Evolutionary conservation across 257 asterid species (phyloP).

Genomic region (Solanum arcanum): DNA sequence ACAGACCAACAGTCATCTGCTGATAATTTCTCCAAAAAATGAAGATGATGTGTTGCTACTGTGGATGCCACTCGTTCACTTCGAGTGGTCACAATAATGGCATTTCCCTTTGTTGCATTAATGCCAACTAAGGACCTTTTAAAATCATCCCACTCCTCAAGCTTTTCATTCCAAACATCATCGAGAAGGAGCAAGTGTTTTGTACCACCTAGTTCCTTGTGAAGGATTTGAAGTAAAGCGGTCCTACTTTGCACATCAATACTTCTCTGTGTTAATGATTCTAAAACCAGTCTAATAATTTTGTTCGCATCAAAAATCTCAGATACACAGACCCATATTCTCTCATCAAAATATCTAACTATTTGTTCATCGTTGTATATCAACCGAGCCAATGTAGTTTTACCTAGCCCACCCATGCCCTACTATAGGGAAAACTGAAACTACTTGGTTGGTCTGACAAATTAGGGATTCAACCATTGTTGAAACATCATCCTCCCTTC

Average conservation of each 20-base stretch:
- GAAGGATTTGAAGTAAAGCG: neutral
- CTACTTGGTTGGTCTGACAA: neutral
- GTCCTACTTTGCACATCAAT: neutral
- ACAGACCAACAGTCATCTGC: conserved; percentile 9
- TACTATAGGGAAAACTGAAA: conserved; percentile 7
- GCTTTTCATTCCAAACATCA: conserved; percentile 9
- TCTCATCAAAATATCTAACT: neutral
- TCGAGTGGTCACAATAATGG: conserved; percentile 7
- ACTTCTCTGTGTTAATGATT: neutral
- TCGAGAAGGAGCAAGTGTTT: conserved; percentile 7
- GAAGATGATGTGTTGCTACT: neutral
- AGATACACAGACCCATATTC: conserved; percentile 10
- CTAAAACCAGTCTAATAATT: conserved; percentile 2
- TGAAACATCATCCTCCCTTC: conserved; percentile 6
- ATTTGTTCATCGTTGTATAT: neutral
- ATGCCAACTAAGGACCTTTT: neutral
- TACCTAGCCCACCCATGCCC: neutral
- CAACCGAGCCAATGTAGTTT: conserved; percentile 11
- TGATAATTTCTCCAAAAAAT: conserved; percentile 1
- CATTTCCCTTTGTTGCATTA: neutral
- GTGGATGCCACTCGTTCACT: neutral
- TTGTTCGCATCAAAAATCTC: neutral
- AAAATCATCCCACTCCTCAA: conserved; percentile 3
- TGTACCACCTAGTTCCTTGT: neutral
- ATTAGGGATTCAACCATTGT: neutral